A percentile compares a stretch with the other conserved stretches of the same genome.
phyloP scores from a whole-genome alignment of 305 asterid species.

The Striga hermonthica region DNA sequence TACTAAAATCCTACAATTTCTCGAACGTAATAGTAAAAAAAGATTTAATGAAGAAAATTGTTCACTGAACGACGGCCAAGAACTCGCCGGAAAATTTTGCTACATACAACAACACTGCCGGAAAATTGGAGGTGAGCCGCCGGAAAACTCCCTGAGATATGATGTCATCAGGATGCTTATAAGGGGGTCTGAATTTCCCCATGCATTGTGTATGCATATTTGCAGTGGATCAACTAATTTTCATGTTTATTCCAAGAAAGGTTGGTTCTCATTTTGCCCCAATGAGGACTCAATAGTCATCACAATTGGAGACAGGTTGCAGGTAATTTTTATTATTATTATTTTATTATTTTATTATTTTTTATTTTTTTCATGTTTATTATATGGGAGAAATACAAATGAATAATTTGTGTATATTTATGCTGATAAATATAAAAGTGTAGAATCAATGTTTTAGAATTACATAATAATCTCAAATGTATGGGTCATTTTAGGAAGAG shows the following conservation, averaged over 20 bases:
- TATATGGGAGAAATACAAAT: too few species aligned
- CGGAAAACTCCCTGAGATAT: slow-evolving; percentile 48
- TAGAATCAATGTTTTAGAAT: too few species aligned
- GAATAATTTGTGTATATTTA: too few species aligned
- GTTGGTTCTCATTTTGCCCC: slow-evolving; percentile 73
- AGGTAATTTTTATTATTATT: slow-evolving; percentile 43
- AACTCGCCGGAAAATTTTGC: slow-evolving; percentile 43
- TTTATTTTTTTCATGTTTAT: too few species aligned
- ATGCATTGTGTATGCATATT: slow-evolving; percentile 61
- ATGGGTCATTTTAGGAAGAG: too few species aligned
- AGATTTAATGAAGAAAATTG: slow-evolving; percentile 21
- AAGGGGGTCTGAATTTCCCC: slow-evolving; percentile 68
- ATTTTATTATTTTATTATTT: background rate
- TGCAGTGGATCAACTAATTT: slow-evolving; percentile 69
- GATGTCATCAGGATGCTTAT: slow-evolving; percentile 76
- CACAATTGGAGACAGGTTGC: slow-evolving; percentile 65
- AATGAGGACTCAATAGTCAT: slow-evolving; percentile 44
- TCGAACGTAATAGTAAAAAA: slow-evolving; percentile 34
- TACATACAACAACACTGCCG: slow-evolving; percentile 52
- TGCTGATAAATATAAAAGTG: too few species aligned
- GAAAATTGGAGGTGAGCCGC: slow-evolving; percentile 29
- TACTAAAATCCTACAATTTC: slow-evolving; percentile 39
- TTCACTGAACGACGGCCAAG: slow-evolving; percentile 31
- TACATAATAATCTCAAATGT: too few species aligned
- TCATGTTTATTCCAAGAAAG: slow-evolving; percentile 82